Conservation (phyloP, 2,329 filamentous ascomycete genomes). For the Fusarium subglutinans region DNA sequence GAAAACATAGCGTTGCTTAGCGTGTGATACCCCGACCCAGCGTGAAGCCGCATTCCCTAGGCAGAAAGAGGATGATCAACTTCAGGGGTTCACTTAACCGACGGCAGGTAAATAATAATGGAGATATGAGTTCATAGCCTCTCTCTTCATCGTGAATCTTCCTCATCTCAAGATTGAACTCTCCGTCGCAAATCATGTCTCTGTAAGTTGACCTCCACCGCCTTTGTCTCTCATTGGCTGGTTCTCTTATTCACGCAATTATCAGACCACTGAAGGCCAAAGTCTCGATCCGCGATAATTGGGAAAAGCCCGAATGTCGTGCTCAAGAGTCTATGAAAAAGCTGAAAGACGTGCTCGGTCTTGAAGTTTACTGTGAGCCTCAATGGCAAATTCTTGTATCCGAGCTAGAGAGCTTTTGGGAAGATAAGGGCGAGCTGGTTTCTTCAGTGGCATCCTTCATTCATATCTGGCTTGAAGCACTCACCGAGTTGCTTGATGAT, state of each 20-base stretch:
- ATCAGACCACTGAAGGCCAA: constrained; percentile 55
- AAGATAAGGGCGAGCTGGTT: constrained; percentile 53
- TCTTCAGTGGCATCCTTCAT: constrained; percentile 47
- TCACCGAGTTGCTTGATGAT: constrained; percentile 55
- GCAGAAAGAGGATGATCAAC: background rate
- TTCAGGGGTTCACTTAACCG: constrained; percentile 1
- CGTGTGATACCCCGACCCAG: constrained; percentile 2
- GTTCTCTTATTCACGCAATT: background rate
- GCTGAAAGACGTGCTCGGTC: constrained; percentile 51
- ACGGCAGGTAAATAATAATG: background rate
- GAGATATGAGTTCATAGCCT: background rate
- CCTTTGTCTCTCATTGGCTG: background rate
- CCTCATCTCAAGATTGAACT: background rate
- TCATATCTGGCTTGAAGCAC: constrained; percentile 51
- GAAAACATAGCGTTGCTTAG: constrained; percentile 35
- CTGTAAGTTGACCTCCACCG: constrained; percentile 3
- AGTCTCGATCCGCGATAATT: constrained; percentile 55
- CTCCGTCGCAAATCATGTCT: background rate
- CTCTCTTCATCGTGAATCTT: background rate
- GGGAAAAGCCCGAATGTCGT: constrained; percentile 48
- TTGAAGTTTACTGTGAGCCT: constrained; percentile 50
- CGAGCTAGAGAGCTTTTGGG: constrained; percentile 50
- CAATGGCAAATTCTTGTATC: constrained; percentile 56
- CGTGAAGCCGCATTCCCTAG: background rate
- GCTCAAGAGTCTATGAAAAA: constrained; percentile 46